These are phyloP conservation scores for Syncephalis plumigaleata DNA, from an alignment of 371 early-diverging fungal species.

Conservation along the genomic window DNA sequence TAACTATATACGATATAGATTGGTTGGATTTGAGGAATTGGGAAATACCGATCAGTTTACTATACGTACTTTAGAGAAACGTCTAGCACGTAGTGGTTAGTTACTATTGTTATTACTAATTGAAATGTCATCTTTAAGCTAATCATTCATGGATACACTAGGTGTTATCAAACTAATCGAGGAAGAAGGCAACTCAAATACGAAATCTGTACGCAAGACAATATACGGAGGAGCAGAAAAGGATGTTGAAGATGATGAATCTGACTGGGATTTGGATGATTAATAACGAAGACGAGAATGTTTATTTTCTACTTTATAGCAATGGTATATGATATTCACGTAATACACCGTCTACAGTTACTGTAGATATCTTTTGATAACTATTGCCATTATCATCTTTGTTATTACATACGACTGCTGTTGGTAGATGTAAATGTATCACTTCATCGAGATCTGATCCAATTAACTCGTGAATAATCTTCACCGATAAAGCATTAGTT, in stretches of 20 bases:
- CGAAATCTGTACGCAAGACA: conserved; percentile 10
- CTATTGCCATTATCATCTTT: too few relatives aligned
- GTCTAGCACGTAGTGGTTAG: conserved; percentile 40
- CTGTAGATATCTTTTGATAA: too few relatives aligned
- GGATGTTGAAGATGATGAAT: conserved; percentile 10
- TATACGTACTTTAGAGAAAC: conserved; percentile 56
- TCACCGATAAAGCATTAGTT: too few relatives aligned
- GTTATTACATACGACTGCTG: too few relatives aligned
- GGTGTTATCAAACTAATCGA: background rate
- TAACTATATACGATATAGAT: conserved; percentile 16
- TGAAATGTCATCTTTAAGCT: conserved; percentile 1
- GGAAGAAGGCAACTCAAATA: conserved; percentile 1
- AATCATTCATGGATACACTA: background rate
- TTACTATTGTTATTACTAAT: conserved; percentile 2
- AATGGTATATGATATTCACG: too few relatives aligned
- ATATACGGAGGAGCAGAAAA: conserved; percentile 18
- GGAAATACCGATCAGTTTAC: conserved; percentile 76
- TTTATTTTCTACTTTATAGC: too few relatives aligned
- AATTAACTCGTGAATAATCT: too few relatives aligned
- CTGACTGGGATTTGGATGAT: conserved; percentile 7
- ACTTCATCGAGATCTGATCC: too few relatives aligned
- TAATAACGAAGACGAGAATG: too few relatives aligned
- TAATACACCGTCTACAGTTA: too few relatives aligned
- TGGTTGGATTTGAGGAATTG: conserved; percentile 91
- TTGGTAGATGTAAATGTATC: too few relatives aligned